Base-by-base conservation (phyloP, 2,329 filamentous ascomycete species). In the Graphilbum ipis-grandicollis region DNA sequence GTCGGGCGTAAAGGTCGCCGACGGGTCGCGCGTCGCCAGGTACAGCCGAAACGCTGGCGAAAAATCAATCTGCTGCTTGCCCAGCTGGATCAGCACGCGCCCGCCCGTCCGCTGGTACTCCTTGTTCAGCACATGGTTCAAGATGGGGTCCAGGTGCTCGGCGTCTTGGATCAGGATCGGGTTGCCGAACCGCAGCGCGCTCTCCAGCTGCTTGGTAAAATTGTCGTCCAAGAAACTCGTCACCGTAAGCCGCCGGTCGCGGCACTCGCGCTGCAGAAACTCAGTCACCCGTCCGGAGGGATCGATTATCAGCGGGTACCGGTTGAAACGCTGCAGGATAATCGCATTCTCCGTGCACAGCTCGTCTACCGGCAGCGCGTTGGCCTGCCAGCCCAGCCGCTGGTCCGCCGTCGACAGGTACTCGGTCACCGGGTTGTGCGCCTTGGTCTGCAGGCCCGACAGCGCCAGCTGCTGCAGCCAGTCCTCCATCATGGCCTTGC, bases 301-400 rank as follows among this genome's bases (percentile, higher is more conserved):
- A 56, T 98, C 90, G 54, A 98, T 93, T 56, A 98, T 96, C 42
- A 98, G 71, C 32, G 92, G 90, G 56, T 98, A 98, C 44, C 90
- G 75, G 62, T 98, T 98, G 75, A 94, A 98, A 40, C 90, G 78
- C 64, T 96, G 85, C 42, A 98, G 71, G 46, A 98, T 79, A 51
- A 98, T 94, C 32, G 92, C 90, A 51, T 98, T 98, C 58, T 98
- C 90, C 0, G 90, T 98, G 66, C 90, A 98, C 30, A 98, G 71
- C 52, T 98, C 90, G 53, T 98, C 90, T 5, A 94, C 88, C 2
- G 92, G 90, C 35, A 98, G 63, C 14, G 79, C 79, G 53, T 98
- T 83, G 49, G 86, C 79, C 60, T 98, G 92, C 90, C 90, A 98
- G 44, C 80, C 73, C 25, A 98, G 68, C 44, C 90, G 75, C 60